Conservation (phyloP, 768 basidiomycete species). For the Daedalea quercina region DNA sequence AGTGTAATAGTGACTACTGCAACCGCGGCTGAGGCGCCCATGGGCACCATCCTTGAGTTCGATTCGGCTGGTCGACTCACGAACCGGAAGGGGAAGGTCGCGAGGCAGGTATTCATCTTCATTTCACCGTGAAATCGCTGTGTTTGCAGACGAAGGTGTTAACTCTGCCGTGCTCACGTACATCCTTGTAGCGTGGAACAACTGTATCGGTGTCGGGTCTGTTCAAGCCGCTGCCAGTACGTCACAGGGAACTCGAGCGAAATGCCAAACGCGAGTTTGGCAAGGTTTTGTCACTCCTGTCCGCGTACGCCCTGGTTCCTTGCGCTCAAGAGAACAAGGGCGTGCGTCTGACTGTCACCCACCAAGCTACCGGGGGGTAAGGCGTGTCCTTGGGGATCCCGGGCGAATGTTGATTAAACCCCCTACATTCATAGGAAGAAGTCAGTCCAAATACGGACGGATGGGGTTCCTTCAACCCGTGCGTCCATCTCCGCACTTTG, state of each 20-base stretch:
- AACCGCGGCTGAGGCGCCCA: constrained; percentile 62
- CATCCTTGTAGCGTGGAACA: constrained; percentile 68
- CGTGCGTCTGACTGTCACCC: constrained; percentile 69
- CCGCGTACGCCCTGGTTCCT: constrained; percentile 86
- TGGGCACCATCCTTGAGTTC: constrained; percentile 75
- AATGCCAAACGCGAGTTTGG: constrained; percentile 86
- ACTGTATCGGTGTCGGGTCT: constrained; percentile 67
- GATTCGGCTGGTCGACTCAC: constrained; percentile 56
- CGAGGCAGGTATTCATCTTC: constrained; percentile 53
- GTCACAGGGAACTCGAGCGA: constrained; percentile 85
- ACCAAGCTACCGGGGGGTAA: constrained; percentile 65
- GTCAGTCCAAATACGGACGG: constrained; percentile 64
- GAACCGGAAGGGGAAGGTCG: constrained; percentile 50
- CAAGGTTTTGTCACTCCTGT: constrained; percentile 75
- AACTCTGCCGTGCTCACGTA: not conserved
- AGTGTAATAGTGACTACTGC: constrained; percentile 67
- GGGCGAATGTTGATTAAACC: not conserved
- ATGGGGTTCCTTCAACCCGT: constrained; percentile 55
- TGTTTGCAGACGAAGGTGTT: too few relatives aligned
- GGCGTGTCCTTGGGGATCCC: constrained; percentile 17
- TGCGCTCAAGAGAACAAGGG: constrained; percentile 52
- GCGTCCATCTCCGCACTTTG: constrained; percentile 71
- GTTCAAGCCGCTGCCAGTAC: constrained; percentile 81
- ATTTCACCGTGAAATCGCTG: not conserved
- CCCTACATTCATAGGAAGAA: constrained; percentile 41